Percentiles rank a stretch among this genome's conserved stretches.
Evolutionary conservation across 2,329 filamentous ascomycete species (phyloP).

Genomic region (Exophiala sp.): DNA sequence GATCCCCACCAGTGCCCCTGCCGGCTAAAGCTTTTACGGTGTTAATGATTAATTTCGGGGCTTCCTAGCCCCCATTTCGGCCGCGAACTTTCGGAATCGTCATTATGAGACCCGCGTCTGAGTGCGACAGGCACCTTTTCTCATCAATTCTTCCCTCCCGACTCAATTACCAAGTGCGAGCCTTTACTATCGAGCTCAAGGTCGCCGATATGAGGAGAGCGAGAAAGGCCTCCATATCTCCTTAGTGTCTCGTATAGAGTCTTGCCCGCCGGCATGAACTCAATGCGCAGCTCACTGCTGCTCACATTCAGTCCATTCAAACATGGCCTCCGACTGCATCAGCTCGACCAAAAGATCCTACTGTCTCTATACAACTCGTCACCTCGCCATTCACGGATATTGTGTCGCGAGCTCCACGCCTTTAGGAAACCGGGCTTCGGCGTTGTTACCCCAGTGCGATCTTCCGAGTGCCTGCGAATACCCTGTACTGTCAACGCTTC

Average conservation of each 20-base stretch:
- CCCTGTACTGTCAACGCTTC: not conserved
- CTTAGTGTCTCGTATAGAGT: not conserved
- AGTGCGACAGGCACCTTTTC: slow-evolving; percentile 6
- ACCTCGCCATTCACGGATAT: slow-evolving; percentile 28
- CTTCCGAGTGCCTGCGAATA: not conserved
- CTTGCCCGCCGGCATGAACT: slow-evolving; percentile 26
- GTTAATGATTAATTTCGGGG: no score
- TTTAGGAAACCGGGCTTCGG: not conserved
- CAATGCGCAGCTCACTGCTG: slow-evolving; percentile 43
- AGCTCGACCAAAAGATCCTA: slow-evolving; percentile 27
- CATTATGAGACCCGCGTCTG: slow-evolving; percentile 10
- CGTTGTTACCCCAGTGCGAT: not conserved
- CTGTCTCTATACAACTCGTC: slow-evolving; percentile 28
- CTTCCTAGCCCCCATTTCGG: not conserved
- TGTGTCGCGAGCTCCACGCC: slow-evolving; percentile 1
- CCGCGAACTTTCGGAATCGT: slow-evolving; percentile 5
- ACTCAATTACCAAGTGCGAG: not conserved
- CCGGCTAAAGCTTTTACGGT: not conserved
- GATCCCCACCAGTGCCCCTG: not conserved
- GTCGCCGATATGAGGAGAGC: slow-evolving; percentile 17
- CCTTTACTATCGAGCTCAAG: not conserved
- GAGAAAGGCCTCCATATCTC: slow-evolving; percentile 2
- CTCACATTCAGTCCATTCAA: slow-evolving; percentile 30
- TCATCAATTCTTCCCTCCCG: slow-evolving; percentile 2
- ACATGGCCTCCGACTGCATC: slow-evolving; percentile 20